Evolutionary conservation across 108 stramenopile species (phyloP).

Genomic region (Cyclostephanos tholiformis): DNA sequence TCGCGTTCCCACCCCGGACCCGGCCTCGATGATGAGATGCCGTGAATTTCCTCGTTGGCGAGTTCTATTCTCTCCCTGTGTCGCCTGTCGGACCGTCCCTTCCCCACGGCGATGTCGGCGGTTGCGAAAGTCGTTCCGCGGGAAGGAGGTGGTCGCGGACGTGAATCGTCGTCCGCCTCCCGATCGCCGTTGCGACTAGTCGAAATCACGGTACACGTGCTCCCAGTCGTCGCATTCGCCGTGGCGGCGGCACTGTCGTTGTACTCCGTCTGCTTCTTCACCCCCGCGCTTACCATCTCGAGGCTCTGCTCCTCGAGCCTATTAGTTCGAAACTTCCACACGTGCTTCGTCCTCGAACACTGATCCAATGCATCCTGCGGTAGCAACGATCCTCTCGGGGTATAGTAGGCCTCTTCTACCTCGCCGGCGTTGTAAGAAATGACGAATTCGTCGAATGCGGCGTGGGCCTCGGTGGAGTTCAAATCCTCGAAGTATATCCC

Average conservation of each 20-base stretch:
- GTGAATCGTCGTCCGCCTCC: background rate
- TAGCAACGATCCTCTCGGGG: conserved; percentile 26
- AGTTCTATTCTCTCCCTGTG: conserved; percentile 48
- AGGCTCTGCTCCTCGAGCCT: conserved; percentile 60
- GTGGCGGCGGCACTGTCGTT: conserved; percentile 7
- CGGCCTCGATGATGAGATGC: conserved; percentile 35
- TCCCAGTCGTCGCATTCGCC: background rate
- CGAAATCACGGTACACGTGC: background rate
- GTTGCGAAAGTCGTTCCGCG: conserved; percentile 19
- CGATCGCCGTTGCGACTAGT: background rate
- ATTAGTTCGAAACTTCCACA: conserved; percentile 73
- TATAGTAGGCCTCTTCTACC: conserved; percentile 71
- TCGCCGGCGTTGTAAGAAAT: conserved; percentile 67
- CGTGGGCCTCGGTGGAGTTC: conserved; percentile 54
- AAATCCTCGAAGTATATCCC: conserved; percentile 78
- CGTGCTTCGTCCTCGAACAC: conserved; percentile 71
- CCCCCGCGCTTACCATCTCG: conserved; percentile 62
- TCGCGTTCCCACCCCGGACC: conserved; percentile 61
- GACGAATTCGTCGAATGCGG: conserved; percentile 68
- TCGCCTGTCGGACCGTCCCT: conserved; percentile 53
- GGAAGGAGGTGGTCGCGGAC: conserved; percentile 11
- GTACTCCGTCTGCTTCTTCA: conserved; percentile 77
- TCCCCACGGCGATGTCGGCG: conserved; percentile 39
- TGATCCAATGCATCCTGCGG: conserved; percentile 71
- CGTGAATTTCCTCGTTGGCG: conserved; percentile 59